phyloP scores from a whole-genome alignment of 2,329 filamentous ascomycete genomes.

The Aureobasidium musti region DNA sequence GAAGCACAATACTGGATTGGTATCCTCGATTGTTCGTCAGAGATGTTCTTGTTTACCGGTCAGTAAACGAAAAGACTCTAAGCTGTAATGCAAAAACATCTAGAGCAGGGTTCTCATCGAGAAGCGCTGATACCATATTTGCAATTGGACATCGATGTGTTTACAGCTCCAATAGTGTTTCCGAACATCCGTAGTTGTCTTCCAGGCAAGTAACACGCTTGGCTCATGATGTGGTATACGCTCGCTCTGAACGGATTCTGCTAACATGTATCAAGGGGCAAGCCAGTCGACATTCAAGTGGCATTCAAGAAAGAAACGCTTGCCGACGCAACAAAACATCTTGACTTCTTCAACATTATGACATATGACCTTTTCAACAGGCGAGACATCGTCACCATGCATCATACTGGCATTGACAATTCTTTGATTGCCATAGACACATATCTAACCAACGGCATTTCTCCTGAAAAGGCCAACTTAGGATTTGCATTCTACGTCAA shows the following conservation, averaged over 20 bases:
- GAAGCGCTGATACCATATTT: background rate
- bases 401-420: slow-evolving; percentile 64
- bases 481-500: slow-evolving; percentile 71
- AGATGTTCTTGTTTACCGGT: background rate
- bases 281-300: slow-evolving; percentile 62
- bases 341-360: slow-evolving; percentile 73
- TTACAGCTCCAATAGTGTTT: background rate
- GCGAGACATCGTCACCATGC: slow-evolving; percentile 63
- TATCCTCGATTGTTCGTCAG: background rate
- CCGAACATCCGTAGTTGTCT: too few species aligned
- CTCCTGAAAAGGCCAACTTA: slow-evolving; percentile 60
- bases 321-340: slow-evolving; percentile 59
- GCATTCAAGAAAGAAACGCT: slow-evolving; percentile 62
- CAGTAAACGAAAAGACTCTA: background rate
- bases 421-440: slow-evolving; percentile 59
- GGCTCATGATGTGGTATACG: background rate
- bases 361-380: slow-evolving; percentile 72
- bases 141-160: background rate
- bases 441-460: slow-evolving; percentile 61
- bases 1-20: background rate
- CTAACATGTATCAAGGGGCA: slow-evolving; percentile 43
- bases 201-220: background rate
- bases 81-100: background rate
- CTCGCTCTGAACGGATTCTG: background rate
- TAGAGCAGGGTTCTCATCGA: background rate